Evolutionary conservation across 2,329 filamentous ascomycete genomes (phyloP).

Genomic region (Paraphaeosphaeria minitans): DNA sequence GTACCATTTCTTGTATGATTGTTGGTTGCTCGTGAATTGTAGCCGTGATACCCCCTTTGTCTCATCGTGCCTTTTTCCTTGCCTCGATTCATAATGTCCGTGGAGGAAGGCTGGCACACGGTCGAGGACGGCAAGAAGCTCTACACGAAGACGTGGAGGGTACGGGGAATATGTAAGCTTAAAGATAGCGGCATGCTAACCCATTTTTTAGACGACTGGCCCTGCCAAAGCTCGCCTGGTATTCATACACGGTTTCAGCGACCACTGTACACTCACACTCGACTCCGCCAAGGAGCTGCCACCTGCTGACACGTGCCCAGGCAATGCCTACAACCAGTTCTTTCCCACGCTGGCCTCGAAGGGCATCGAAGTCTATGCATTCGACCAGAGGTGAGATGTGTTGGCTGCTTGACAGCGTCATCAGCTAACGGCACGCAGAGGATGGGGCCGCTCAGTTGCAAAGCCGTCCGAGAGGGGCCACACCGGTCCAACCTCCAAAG

Average conservation of each 20-base stretch:
- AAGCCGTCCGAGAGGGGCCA: constrained; percentile 68
- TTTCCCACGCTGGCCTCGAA: constrained; percentile 71
- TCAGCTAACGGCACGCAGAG: constrained; percentile 49
- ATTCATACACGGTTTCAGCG: constrained; percentile 88
- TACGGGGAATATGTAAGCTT: constrained; percentile 28
- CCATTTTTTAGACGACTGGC: constrained; percentile 56
- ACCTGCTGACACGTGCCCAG: constrained; percentile 39
- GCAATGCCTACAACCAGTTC: constrained; percentile 75
- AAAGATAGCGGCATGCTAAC: neutral
- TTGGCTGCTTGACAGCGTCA: neutral
- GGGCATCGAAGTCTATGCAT: constrained; percentile 76
- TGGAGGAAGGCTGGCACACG: constrained; percentile 58
- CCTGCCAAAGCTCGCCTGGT: constrained; percentile 72
- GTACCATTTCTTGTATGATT: neutral
- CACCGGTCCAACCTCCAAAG: constrained; percentile 73
- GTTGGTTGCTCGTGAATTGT: neutral
- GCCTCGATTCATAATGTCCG: constrained; percentile 38
- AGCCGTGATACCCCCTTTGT: neutral
- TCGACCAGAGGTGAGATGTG: constrained; percentile 70
- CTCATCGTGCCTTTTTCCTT: neutral
- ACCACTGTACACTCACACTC: constrained; percentile 62
- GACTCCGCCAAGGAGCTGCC: neutral
- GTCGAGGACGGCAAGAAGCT: constrained; percentile 59
- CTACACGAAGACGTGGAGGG: constrained; percentile 68
- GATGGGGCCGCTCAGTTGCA: constrained; percentile 79